A percentile compares a stretch with the other conserved stretches of the same genome.
phyloP scores from a whole-genome alignment of 495 filamentous ascomycete species.

The Wilcoxina mikolae region DNA sequence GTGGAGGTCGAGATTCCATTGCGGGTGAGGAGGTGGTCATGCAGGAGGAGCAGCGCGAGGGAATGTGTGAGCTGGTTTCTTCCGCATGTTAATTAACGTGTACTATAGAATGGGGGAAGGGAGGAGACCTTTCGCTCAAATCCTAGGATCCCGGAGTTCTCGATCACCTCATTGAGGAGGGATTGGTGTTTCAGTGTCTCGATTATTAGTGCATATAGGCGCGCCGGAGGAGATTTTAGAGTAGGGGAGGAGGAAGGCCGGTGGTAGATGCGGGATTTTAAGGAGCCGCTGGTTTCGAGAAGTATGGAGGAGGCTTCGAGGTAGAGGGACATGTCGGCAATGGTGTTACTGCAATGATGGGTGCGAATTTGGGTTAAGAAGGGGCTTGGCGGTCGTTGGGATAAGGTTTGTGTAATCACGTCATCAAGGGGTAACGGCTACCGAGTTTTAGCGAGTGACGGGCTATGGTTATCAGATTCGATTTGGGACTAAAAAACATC shows the following conservation, averaged over 20 bases:
- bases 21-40: constrained; percentile 74
- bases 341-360: neutral
- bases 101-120: neutral
- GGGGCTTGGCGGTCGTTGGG: neutral
- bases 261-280: constrained; percentile 20
- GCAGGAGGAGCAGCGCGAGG: constrained; percentile 64
- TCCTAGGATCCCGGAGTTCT: constrained; percentile 51
- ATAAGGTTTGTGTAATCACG: neutral
- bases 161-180: constrained; percentile 73
- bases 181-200: constrained; percentile 84
- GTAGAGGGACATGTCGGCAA: constrained; percentile 80
- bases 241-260: neutral
- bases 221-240: constrained; percentile 46
- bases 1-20: constrained; percentile 59
- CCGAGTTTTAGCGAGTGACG: no score
- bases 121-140: constrained; percentile 64
- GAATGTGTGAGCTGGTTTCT: constrained; percentile 55
- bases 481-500: no score
- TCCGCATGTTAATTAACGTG: constrained; percentile 1
- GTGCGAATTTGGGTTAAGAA: neutral
- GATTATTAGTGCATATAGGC: constrained; percentile 69
- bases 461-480: no score
- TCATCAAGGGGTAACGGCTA: no score
- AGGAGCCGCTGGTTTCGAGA: constrained; percentile 40
- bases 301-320: constrained; percentile 71